Conservation (phyloP, 805 yeast species). For the Wickerhamiella hasegawae region DNA sequence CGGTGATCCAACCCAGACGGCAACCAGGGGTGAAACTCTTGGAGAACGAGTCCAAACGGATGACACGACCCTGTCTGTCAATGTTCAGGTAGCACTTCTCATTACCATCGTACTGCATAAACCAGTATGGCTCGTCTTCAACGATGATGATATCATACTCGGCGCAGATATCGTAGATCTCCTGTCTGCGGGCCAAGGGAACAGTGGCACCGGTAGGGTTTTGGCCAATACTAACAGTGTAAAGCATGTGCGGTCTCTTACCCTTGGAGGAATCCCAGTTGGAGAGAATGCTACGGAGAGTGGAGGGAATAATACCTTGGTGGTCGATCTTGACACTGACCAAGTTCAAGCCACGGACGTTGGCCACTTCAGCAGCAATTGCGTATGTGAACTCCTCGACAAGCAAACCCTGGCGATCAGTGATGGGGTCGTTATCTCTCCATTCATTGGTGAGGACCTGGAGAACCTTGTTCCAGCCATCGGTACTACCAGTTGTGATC, state of each 20-base stretch:
- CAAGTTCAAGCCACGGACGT: slow-evolving; percentile 41
- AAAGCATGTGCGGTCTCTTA: slow-evolving; percentile 29
- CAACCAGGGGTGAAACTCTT: slow-evolving; percentile 68
- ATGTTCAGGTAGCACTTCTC: slow-evolving; percentile 33
- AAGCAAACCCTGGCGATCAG: slow-evolving; percentile 43
- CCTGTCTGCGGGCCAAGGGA: slow-evolving; percentile 37
- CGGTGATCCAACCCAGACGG: slow-evolving; percentile 59
- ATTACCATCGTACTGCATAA: slow-evolving; percentile 32
- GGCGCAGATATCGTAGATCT: slow-evolving; percentile 43
- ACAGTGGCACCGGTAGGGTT: slow-evolving; percentile 71
- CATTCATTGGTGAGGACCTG: slow-evolving; percentile 15
- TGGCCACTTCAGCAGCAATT: slow-evolving; percentile 55
- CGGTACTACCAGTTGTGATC: slow-evolving; percentile 15
- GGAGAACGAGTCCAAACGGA: slow-evolving; percentile 65
- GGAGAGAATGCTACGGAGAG: slow-evolving; percentile 36
- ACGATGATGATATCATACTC: slow-evolving; percentile 54
- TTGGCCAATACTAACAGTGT: slow-evolving; percentile 69
- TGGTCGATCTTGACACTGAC: slow-evolving; percentile 57
- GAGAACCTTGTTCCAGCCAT: slow-evolving; percentile 16
- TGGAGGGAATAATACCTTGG: slow-evolving; percentile 32
- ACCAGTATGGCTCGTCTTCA: slow-evolving; percentile 83
- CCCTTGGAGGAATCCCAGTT: slow-evolving; percentile 26
- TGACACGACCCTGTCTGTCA: slow-evolving; percentile 63
- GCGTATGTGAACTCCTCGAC: slow-evolving; percentile 68
- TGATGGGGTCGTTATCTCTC: slow-evolving; percentile 9